Percentiles rank a stretch among this genome's conserved stretches.
These are phyloP conservation scores for Aspergillus brasiliensis DNA, from an alignment of 2,329 filamentous ascomycete genomes.

Conservation along the genomic window DNA sequence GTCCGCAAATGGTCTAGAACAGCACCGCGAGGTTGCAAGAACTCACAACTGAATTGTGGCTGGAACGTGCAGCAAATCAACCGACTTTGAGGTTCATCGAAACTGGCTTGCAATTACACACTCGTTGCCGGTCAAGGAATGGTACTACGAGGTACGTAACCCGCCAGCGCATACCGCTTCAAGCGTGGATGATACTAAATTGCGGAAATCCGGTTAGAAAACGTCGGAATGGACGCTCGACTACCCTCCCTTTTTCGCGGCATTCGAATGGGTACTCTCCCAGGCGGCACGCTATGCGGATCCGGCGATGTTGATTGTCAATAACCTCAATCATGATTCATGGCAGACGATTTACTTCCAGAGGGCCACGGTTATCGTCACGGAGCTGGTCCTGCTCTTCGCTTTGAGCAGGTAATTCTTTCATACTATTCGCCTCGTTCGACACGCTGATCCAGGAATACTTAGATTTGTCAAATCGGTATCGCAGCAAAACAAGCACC, in stretches of 20 bases:
- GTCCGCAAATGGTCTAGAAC: neutral
- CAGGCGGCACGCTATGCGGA: constrained; percentile 77
- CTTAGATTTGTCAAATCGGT: constrained; percentile 76
- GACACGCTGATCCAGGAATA: constrained; percentile 19
- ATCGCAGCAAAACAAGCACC: constrained; percentile 65
- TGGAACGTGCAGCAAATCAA: constrained; percentile 74
- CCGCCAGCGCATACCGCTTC: neutral
- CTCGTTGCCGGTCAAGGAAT: constrained; percentile 80
- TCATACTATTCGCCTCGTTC: constrained; percentile 1
- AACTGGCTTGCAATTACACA: constrained; percentile 98
- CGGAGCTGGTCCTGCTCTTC: constrained; percentile 81
- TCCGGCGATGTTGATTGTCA: constrained; percentile 76
- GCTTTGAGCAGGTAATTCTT: constrained; percentile 70
- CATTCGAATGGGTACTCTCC: constrained; percentile 91
- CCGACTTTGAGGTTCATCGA: constrained; percentile 97
- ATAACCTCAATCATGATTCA: constrained; percentile 81
- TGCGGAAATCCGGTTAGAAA: constrained; percentile 53
- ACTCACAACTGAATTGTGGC: constrained; percentile 1
- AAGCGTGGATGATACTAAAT: constrained; percentile 6
- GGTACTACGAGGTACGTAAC: constrained; percentile 81
- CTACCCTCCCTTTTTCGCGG: constrained; percentile 97
- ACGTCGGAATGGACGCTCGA: constrained; percentile 99
- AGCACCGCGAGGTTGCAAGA: constrained; percentile 6
- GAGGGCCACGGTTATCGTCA: constrained; percentile 79
- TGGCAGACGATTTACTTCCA: constrained; percentile 97